Percentiles rank a stretch among this genome's conserved stretches.
phyloP scores from a whole-genome alignment of 768 basidiomycete genomes.

The Atractiella rhizophila region DNA sequence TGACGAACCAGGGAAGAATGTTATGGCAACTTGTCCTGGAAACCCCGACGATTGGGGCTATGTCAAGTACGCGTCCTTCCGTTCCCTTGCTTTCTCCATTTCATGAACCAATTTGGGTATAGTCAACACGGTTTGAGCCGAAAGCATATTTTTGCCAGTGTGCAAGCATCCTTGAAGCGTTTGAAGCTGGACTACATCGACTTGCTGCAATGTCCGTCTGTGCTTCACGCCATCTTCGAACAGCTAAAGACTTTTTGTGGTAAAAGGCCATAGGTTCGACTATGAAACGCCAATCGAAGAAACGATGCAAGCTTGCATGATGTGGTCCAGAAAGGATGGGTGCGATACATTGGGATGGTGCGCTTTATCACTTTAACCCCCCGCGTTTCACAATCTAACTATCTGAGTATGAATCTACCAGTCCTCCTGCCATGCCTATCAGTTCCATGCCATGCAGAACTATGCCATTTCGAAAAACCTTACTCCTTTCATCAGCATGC shows the following conservation, averaged over 20 bases:
- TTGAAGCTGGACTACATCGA: conserved; percentile 55
- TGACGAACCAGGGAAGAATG: too few species aligned
- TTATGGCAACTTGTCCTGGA: too few species aligned
- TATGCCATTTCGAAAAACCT: conserved; percentile 9
- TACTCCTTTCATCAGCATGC: conserved; percentile 15
- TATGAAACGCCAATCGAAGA: conserved; percentile 32
- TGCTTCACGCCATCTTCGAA: too few species aligned
- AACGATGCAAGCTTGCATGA: conserved; percentile 27
- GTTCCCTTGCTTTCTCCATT: too few species aligned
- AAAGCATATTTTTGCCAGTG: conserved; percentile 43
- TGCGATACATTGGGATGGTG: conserved; percentile 26
- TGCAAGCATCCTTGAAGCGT: conserved; percentile 31
- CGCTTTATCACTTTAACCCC: too few species aligned
- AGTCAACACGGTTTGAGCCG: conserved; percentile 27
- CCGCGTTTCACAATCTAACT: too few species aligned
- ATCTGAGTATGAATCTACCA: too few species aligned
- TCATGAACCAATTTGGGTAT: too few species aligned
- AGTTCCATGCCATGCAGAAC: conserved; percentile 14
- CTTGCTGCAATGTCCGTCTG: conserved; percentile 38
- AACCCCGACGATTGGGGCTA: too few species aligned
- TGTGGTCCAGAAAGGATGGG: conserved; percentile 23
- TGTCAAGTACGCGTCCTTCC: too few species aligned
- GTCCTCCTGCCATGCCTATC: conserved; percentile 23
- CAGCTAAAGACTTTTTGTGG: neutral
- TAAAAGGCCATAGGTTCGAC: conserved; percentile 35